These are phyloP conservation scores for Colletotrichum sp. DNA, from an alignment of 2,329 filamentous ascomycete species.

Conservation along the genomic window DNA sequence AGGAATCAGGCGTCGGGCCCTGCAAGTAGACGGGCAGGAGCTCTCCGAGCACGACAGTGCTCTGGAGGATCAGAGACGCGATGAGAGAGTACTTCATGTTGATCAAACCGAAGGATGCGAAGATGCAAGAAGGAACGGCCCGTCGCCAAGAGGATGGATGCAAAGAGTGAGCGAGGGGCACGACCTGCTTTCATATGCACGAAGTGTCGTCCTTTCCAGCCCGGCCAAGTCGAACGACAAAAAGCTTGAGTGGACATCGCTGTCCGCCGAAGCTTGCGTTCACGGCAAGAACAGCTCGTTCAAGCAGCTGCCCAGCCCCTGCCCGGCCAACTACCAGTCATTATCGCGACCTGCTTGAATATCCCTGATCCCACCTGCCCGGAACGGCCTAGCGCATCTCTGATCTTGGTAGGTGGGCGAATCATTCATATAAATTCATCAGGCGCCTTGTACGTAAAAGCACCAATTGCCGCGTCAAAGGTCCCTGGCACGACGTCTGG, in stretches of 20 bases:
- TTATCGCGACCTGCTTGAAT: neutral
- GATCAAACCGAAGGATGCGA: neutral
- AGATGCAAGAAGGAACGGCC: neutral
- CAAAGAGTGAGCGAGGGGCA: neutral
- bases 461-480: neutral
- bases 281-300: neutral
- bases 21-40: constrained; percentile 6
- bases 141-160: neutral
- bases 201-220: neutral
- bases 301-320: neutral
- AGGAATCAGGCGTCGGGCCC: constrained; percentile 1
- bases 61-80: constrained; percentile 9
- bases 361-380: neutral
- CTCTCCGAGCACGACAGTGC: constrained; percentile 5
- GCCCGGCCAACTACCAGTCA: neutral
- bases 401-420: neutral
- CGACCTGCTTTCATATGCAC: neutral
- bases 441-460: neutral
- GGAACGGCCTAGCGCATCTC: neutral
- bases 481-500: neutral
- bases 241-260: neutral
- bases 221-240: neutral
- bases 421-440: neutral
- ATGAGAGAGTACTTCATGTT: constrained; percentile 14
- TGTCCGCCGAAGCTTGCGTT: neutral